These are phyloP conservation scores for Tylopilus subfusipes DNA, from an alignment of 768 basidiomycete genomes.

Conservation along the genomic window DNA sequence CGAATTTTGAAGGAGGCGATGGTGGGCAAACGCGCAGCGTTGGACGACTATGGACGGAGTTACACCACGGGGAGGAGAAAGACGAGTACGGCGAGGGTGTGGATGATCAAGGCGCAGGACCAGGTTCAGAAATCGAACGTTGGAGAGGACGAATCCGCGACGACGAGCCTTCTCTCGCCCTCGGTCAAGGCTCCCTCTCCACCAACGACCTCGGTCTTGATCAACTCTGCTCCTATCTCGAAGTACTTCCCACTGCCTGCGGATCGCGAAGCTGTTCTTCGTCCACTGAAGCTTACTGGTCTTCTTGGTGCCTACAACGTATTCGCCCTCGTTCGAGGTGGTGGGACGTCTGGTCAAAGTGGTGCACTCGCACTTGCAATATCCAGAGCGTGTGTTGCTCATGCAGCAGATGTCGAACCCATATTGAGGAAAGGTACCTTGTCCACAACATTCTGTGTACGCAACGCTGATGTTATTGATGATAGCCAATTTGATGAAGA, in stretches of 20 bases:
- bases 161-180: constrained; percentile 16
- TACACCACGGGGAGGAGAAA: constrained; percentile 86
- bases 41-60: constrained; percentile 80
- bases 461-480: neutral
- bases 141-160: neutral
- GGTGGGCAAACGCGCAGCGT: constrained; percentile 52
- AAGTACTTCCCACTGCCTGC: constrained; percentile 71
- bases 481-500: constrained; percentile 76
- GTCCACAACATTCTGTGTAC: neutral
- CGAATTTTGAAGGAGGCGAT: constrained; percentile 22
- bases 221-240: constrained; percentile 79
- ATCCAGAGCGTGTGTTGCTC: constrained; percentile 68
- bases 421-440: constrained; percentile 67
- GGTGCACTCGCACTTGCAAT: constrained; percentile 81
- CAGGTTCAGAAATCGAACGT: constrained; percentile 32
- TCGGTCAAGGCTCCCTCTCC: constrained; percentile 31
- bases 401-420: constrained; percentile 60
- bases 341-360: too few relatives aligned
- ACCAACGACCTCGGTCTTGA: constrained; percentile 52
- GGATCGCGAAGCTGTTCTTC: constrained; percentile 79
- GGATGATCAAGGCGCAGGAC: constrained; percentile 71
- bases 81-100: constrained; percentile 86
- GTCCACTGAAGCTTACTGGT: constrained; percentile 82
- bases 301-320: constrained; percentile 81
- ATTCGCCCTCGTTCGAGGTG: constrained; percentile 74